Percentiles rank a stretch among this genome's conserved stretches.
Evolutionary conservation across 1,139 yeast genomes (phyloP).

Genomic region (Yamadazyma atmosphaerica): DNA sequence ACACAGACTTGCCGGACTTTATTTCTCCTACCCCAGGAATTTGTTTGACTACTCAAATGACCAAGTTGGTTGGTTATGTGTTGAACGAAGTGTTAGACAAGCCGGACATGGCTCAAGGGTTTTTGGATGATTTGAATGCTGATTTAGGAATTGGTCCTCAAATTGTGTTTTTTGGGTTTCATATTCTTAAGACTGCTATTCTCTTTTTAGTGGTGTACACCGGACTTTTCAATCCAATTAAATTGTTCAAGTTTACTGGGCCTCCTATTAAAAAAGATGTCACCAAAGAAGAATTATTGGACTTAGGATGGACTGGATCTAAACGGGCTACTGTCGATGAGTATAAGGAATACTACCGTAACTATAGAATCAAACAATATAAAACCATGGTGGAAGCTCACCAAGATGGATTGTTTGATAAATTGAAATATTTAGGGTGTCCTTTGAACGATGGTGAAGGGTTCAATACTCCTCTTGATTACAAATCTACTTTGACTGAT

Average conservation of each 20-base stretch:
- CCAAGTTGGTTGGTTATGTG: conserved; percentile 30
- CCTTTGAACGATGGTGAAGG: conserved; percentile 79
- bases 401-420: conserved; percentile 66
- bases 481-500: conserved; percentile 27
- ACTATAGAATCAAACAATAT: conserved; percentile 57
- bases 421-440: conserved; percentile 61
- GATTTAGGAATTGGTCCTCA: conserved; percentile 53
- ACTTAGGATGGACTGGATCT: conserved; percentile 92
- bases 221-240: conserved; percentile 77
- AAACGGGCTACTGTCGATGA: conserved; percentile 70
- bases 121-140: conserved; percentile 48
- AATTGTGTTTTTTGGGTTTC: conserved; percentile 68
- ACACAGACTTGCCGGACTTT: conserved; percentile 87
- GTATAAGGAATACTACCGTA: conserved; percentile 72
- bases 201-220: conserved; percentile 59
- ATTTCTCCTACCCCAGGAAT: conserved; percentile 91
- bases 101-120: conserved; percentile 39
- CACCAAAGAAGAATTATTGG: conserved; percentile 56
- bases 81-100: conserved; percentile 33
- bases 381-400: conserved; percentile 85
- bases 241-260: conserved; percentile 26
- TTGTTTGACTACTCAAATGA: conserved; percentile 65
- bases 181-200: conserved; percentile 58
- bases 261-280: conserved; percentile 37
- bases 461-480: conserved; percentile 58